These are phyloP conservation scores for Kluyveromyces sp. DNA, from an alignment of 1,139 yeast genomes.

Conservation along the genomic window DNA sequence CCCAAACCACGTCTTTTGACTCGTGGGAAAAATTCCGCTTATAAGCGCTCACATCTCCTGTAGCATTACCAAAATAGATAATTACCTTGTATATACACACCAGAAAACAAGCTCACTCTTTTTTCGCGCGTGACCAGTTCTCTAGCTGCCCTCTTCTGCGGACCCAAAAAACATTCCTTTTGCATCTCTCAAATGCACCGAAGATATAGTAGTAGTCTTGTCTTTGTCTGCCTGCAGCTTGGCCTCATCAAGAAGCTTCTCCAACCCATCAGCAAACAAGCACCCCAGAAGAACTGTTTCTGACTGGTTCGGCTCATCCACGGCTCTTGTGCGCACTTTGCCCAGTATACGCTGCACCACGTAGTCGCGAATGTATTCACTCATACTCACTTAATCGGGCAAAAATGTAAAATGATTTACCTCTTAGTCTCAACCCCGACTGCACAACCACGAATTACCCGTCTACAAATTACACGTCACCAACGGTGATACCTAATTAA, in stretches of 20 bases:
- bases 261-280: conserved; percentile 16
- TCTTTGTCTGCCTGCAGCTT: conserved; percentile 18
- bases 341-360: not conserved
- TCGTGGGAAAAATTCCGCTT: too few relatives aligned
- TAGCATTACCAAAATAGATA: too few relatives aligned
- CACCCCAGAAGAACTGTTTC: conserved; percentile 17
- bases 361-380: not conserved
- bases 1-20: conserved; percentile 33
- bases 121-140: not conserved
- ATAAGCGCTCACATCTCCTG: too few relatives aligned
- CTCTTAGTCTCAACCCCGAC: too few relatives aligned
- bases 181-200: conserved; percentile 19
- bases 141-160: not conserved
- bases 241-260: conserved; percentile 16
- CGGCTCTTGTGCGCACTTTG: not conserved
- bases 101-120: not conserved
- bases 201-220: conserved; percentile 15
- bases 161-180: conserved; percentile 11
- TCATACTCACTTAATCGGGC: too few relatives aligned
- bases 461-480: too few relatives aligned
- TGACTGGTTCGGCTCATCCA: conserved; percentile 13
- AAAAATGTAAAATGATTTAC: too few relatives aligned
- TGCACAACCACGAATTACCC: too few relatives aligned
- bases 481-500: too few relatives aligned
- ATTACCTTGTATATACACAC: not conserved